A percentile compares a stretch with the other conserved stretches of the same genome.
Conservation (phyloP, 2,329 filamentous ascomycete genomes). For the Talaromyces sp. region DNA sequence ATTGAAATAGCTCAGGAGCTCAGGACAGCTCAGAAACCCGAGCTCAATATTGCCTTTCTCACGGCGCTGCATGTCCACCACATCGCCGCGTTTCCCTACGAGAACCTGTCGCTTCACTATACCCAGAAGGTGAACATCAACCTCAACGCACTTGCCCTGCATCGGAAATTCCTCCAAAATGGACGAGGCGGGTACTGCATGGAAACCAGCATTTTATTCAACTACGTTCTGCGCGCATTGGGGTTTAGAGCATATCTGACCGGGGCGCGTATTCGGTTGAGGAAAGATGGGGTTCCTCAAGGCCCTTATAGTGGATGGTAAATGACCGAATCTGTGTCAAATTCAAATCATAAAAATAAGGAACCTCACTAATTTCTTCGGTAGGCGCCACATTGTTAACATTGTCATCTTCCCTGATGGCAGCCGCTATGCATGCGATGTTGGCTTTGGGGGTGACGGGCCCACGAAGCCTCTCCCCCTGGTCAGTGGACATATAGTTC, state of each 20-base stretch:
- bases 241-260: constrained; percentile 51
- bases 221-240: constrained; percentile 48
- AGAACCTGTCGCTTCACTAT: constrained; percentile 56
- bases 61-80: constrained; percentile 22
- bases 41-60: not conserved
- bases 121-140: constrained; percentile 39
- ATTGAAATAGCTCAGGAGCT: not conserved
- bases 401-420: constrained; percentile 49
- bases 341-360: not conserved
- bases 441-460: constrained; percentile 60
- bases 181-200: constrained; percentile 58
- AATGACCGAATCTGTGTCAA: not conserved
- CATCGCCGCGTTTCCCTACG: constrained; percentile 52
- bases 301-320: constrained; percentile 25
- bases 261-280: constrained; percentile 43
- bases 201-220: constrained; percentile 54
- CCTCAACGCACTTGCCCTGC: constrained; percentile 39
- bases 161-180: constrained; percentile 47
- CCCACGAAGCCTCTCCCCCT: constrained; percentile 54
- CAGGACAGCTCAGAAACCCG: not conserved
- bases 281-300: constrained; percentile 22
- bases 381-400: constrained; percentile 53
- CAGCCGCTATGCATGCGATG: constrained; percentile 51
- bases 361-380: not conserved
- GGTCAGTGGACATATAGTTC: constrained; percentile 32